Conservation (phyloP, 202 grass and related monocot species). For the Setaria italica region DNA sequence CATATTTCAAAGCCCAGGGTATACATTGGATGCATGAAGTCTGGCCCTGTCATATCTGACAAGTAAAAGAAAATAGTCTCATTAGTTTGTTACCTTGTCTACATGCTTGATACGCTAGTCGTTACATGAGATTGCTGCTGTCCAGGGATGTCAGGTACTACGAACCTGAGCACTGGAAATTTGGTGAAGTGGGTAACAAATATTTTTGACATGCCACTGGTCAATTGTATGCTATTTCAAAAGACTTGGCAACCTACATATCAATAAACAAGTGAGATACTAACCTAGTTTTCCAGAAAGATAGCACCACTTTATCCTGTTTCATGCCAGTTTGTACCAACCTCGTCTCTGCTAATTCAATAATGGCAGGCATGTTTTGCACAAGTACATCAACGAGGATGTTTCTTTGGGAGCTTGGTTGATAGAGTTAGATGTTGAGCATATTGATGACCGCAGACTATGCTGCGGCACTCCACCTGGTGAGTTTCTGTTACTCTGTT, state of each 20-base stretch:
- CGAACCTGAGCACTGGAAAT: conserved; percentile 97
- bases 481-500: conserved; percentile 35
- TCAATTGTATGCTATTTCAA: conserved; percentile 89
- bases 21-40: conserved; percentile 99
- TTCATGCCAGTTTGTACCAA: not conserved
- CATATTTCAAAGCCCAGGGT: conserved; percentile 72
- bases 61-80: not conserved
- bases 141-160: conserved; percentile 78
- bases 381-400: conserved; percentile 32
- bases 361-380: too few species aligned
- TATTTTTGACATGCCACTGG: conserved; percentile 94
- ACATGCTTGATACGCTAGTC: not conserved
- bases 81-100: too few species aligned
- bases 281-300: conserved; percentile 2
- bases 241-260: conserved; percentile 87
- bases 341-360: too few species aligned
- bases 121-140: conserved; percentile 12
- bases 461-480: conserved; percentile 87
- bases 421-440: conserved; percentile 83
- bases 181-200: conserved; percentile 79
- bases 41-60: conserved; percentile 74
- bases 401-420: conserved; percentile 90
- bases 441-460: conserved; percentile 85
- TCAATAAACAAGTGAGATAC: conserved; percentile 80
- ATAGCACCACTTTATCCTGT: not conserved